Conservation (phyloP, 345 rosid genomes). For the Iberis pinnata region DNA sequence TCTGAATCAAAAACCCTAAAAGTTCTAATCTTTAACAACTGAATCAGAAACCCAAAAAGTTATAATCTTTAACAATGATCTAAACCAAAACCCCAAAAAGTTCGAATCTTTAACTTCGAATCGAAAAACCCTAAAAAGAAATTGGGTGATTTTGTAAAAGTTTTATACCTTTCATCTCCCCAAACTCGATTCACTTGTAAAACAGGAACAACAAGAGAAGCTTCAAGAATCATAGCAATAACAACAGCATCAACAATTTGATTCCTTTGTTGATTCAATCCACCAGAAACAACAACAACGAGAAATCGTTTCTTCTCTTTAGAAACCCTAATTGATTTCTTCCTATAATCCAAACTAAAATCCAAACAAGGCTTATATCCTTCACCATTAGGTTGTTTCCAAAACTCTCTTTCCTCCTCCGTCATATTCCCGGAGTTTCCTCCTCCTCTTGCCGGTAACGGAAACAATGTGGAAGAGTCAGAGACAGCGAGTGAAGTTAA, state of each 20-base stretch:
- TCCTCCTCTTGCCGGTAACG: constrained; percentile 42
- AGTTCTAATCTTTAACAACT: too few species aligned
- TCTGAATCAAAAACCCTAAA: too few species aligned
- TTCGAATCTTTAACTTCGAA: not conserved
- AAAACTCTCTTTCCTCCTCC: constrained; percentile 44
- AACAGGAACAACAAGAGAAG: constrained; percentile 88
- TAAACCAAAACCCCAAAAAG: not conserved
- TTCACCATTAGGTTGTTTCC: constrained; percentile 95
- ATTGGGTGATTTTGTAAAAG: too few species aligned
- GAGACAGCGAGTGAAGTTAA: constrained; percentile 39
- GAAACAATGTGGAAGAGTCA: constrained; percentile 27
- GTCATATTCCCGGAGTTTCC: constrained; percentile 32
- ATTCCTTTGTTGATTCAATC: constrained; percentile 96
- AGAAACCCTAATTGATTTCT: constrained; percentile 36
- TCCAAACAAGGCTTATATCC: constrained; percentile 74
- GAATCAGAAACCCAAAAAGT: not conserved
- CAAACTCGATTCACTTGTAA: constrained; percentile 94
- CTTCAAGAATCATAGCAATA: constrained; percentile 89
- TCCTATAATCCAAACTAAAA: constrained; percentile 50
- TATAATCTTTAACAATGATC: not conserved
- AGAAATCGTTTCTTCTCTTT: constrained; percentile 55
- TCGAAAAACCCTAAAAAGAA: too few species aligned
- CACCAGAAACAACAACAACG: constrained; percentile 89
- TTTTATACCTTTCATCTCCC: constrained; percentile 95
- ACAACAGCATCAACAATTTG: constrained; percentile 98